Evolutionary conservation across 768 basidiomycete genomes (phyloP).

Genomic region (Collybia nuda): DNA sequence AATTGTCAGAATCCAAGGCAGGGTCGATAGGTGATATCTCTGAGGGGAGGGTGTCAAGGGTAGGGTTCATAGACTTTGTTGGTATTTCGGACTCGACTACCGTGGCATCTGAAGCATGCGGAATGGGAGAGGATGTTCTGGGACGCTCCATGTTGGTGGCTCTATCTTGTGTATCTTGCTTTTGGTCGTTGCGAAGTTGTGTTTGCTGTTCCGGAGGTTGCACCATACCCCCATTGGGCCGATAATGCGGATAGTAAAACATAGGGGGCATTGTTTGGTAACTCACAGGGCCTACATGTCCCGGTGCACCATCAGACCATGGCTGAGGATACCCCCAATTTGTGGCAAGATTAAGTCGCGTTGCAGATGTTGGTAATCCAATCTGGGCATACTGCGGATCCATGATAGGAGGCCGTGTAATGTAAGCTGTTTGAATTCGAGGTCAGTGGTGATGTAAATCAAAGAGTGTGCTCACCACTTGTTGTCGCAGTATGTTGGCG

Average conservation of each 20-base stretch:
- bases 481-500: conserved; percentile 57
- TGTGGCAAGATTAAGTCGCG: conserved; percentile 39
- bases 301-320: conserved; percentile 34
- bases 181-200: conserved; percentile 6
- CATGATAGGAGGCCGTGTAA: conserved; percentile 40
- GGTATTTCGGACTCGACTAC: neutral
- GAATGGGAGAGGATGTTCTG: conserved; percentile 2
- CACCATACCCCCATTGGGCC: conserved; percentile 24
- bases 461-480: conserved; percentile 30
- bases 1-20: conserved; percentile 20
- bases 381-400: conserved; percentile 44
- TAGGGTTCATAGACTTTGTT: neutral
- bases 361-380: conserved; percentile 54
- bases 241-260: conserved; percentile 50
- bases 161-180: conserved; percentile 4
- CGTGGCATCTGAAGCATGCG: conserved; percentile 2
- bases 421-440: conserved; percentile 30
- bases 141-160: conserved; percentile 2
- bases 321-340: conserved; percentile 41
- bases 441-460: conserved; percentile 5
- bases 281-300: conserved; percentile 22
- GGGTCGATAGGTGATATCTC: conserved; percentile 20
- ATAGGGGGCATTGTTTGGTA: conserved; percentile 30
- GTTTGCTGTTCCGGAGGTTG: conserved; percentile 20
- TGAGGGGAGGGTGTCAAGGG: neutral